Base-by-base conservation (phyloP, 495 filamentous ascomycete species). In the Daldinia concentrica region DNA sequence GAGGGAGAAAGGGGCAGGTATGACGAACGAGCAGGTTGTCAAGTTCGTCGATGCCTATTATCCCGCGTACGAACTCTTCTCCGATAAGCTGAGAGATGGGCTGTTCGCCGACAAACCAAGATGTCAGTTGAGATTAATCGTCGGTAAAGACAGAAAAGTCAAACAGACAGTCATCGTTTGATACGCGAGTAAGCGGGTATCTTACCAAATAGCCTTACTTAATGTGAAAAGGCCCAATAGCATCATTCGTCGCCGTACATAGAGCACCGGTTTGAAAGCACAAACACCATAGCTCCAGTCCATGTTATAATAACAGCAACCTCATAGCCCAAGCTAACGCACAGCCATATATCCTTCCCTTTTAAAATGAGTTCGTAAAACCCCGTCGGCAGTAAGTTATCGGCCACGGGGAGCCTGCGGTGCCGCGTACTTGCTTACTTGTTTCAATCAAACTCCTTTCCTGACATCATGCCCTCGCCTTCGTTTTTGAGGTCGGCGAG, bases 31-130 rank as follows among this genome's bases (percentile, higher is more conserved):
- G 58, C 76, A 86, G 74, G 85, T 88, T 30, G 69, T 76, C 54
- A 76, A 64, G 62, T 88, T 88, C 58, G 85, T 88, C 29, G 86
- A 87, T 74, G 85, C 79, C 9, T 88, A 89, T 80, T 86, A 83
- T 63, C 87, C 86, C 34, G 86, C 86, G 9, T 89, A 90, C 75
- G 88, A 96, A 77, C 84, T 96, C 15, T 95, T 88, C 79, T 87
- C 86, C n/a, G 87, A 91, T 27, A 84, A 81, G 11, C 75, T 96
- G 64, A 86, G 92, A 62, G 64, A 78, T 12, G 92, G 92, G 6
- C 82, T 88, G 6, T 91, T 94, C 73, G 78, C 77, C 51, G 79
- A 79, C 12, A 85, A 74, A 58, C 55, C 64, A 37, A 86, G 86
- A 65, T 81, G 85, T 58, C 92, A 95, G 78, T 80, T 96, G 66